Base-by-base conservation (phyloP, 2,329 filamentous ascomycete species). In the Fusarium subtropicale region DNA sequence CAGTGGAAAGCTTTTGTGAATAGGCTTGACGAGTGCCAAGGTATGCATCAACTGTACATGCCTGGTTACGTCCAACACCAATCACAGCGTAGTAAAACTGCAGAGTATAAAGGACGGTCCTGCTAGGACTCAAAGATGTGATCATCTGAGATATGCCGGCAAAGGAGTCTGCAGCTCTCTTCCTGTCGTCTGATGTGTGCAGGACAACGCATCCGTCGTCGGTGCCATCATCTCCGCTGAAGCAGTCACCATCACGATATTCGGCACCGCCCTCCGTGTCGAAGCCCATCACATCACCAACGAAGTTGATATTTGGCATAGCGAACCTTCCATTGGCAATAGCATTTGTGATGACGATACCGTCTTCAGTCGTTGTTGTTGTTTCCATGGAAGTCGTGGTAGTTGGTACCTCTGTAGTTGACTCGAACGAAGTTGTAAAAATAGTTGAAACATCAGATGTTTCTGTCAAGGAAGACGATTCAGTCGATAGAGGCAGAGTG, bases 71-170 rank as follows among this genome's bases (percentile, higher is more conserved):
- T 16, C 45, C 51, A 3, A 28, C 51, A 3, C 18, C 34, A 16
- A 44, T 30, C 2, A 68, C 30, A 16, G 13, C 11, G 11, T 68
- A 68, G 33, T 59, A 68, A 34, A 68, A 68, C 5, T 68, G 64
- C 0, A 68, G 39, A 5, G 65, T 68, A 12, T 68, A 68, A 12
- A 60, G 64, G 1, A 46, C 20, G 12, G 18, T 61, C 7, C 22
- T 33, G 10, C 42, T 45, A 5, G 57, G 51, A 4, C 12, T 26
- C 7, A 67, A 28, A 20, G 20, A 36, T 1, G 9, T 31, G 3
- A 68, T 44, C 9, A 42, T 26, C n/a, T 60, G 64, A 2, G 34
- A 68, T 16, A 68, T 56, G 2, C 53, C 56, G 5, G 45, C 59
- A 7, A 51, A 47, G 2, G 52, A 28, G 1, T 22, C 48, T 2